phyloP scores from a whole-genome alignment of 768 basidiomycete species.

The Mycena indigotica region DNA sequence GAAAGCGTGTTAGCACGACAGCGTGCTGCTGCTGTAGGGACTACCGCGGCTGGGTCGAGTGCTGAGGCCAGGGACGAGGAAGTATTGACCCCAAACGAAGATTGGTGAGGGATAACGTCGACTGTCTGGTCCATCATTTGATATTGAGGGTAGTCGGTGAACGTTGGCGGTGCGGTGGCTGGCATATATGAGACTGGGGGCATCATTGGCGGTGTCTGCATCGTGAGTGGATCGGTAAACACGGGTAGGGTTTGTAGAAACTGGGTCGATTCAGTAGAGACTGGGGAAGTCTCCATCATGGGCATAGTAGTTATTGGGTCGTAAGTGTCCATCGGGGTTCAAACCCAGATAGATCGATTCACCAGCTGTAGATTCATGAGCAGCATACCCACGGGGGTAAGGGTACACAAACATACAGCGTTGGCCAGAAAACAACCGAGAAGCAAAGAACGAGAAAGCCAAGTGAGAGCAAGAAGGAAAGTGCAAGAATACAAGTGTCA shows the following conservation, averaged over 20 bases:
- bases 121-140: constrained; percentile 19
- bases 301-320: constrained; percentile 19
- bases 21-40: constrained; percentile 32
- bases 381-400: not conserved
- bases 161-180: constrained; percentile 4
- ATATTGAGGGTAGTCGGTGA: constrained; percentile 17
- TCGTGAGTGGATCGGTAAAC: constrained; percentile 6
- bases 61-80: constrained; percentile 50
- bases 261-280: no score
- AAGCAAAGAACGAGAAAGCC: not conserved
- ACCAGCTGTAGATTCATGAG: not conserved
- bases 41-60: constrained; percentile 38
- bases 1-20: constrained; percentile 43
- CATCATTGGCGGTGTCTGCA: constrained; percentile 11
- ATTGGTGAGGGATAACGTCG: constrained; percentile 33
- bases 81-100: constrained; percentile 40
- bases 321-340: constrained; percentile 22
- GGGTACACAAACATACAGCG: not conserved
- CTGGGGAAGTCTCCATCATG: constrained; percentile 8
- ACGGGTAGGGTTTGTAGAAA: no score
- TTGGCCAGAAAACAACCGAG: not conserved
- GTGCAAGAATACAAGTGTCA: constrained; percentile 20
- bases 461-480: constrained; percentile 3
- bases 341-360: constrained; percentile 27
- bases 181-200: constrained; percentile 16